Evolutionary conservation across 495 filamentous ascomycete genomes (phyloP), one percentile per base, ranked within the genome.

Genomic region (Penicillium paxilli): DNA sequence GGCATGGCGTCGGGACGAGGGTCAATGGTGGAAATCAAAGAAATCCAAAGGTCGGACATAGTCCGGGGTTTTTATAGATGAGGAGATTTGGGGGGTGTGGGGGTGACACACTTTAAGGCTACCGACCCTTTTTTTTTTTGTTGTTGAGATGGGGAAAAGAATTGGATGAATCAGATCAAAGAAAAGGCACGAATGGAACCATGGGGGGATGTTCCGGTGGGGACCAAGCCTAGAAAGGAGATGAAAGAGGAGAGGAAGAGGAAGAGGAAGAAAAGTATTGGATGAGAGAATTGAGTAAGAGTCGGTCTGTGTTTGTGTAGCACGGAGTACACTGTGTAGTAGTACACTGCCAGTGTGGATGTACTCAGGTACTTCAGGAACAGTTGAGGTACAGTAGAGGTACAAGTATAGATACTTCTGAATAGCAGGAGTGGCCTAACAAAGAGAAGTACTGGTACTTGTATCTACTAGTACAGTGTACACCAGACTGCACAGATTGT

Each of bases 41-140:
- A 61, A 30, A 64, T 57, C 71, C 73, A 76, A 32, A 76, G 54
- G 40, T 70, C 66, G 58, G 70, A 60, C 72, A 75, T 75, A 55
- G 54, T 70, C 64, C 52, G 52, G 49, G 17, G n/a, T 10, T 51
- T 14, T 16, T 45, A 26, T 46, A 20, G 17, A 51, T 53, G 23
- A 26, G 17, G 35, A 12, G 8, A 40, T 14, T 14, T 28, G 35
- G 4, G 17, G n/a, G 0, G 35, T 2, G n/a, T 38, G 35, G 35
- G 35, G 33, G 26, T n/a, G n/a, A n/a, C n/a, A n/a, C n/a, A n/a
- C n/a, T n/a, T n/a, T n/a, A n/a, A n/a, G n/a, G n/a, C n/a, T n/a
- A n/a, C 26, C 8, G 26, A 9, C 26, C 26, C 26, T 30, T 30
- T 30, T 28, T 30, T 30, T 30, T 8, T 30, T 11, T 5, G 26